A percentile compares a stretch with the other conserved stretches of the same genome.
Evolutionary conservation across 2,329 filamentous ascomycete species (phyloP).

Genomic region (Diaporthe vaccinii): DNA sequence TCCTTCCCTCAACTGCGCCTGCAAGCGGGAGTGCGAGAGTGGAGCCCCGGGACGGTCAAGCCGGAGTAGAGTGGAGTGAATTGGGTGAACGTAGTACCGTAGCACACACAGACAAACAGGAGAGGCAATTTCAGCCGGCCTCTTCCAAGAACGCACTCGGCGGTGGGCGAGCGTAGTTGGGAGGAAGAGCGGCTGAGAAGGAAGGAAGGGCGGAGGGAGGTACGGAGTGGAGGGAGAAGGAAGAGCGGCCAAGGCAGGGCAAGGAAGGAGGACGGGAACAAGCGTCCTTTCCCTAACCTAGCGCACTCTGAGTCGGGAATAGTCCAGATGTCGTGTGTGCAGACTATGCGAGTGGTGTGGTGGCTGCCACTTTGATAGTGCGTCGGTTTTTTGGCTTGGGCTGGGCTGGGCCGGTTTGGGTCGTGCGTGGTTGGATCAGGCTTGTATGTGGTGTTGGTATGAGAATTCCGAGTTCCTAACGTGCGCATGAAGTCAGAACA

Average conservation of each 20-base stretch:
- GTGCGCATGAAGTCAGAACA: slow-evolving; percentile 17
- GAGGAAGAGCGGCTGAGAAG: slow-evolving; percentile 5
- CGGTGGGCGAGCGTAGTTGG: neutral
- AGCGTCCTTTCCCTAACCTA: slow-evolving; percentile 26
- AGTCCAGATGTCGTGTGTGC: slow-evolving; percentile 8
- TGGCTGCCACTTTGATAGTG: slow-evolving; percentile 26
- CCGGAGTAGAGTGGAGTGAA: slow-evolving; percentile 13
- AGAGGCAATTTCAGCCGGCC: slow-evolving; percentile 31
- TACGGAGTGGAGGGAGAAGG: slow-evolving; percentile 1
- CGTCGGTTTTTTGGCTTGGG: slow-evolving; percentile 12
- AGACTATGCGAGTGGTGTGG: slow-evolving; percentile 16
- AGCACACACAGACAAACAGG: neutral
- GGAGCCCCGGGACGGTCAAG: slow-evolving; percentile 8
- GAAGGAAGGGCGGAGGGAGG: slow-evolving; percentile 7
- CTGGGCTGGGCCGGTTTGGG: slow-evolving; percentile 18
- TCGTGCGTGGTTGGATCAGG: slow-evolving; percentile 17
- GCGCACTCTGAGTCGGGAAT: slow-evolving; percentile 25
- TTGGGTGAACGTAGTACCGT: neutral
- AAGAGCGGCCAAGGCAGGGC: slow-evolving; percentile 2
- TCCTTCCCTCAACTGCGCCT: slow-evolving; percentile 38
- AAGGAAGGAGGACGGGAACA: slow-evolving; percentile 27
- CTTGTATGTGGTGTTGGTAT: slow-evolving; percentile 16
- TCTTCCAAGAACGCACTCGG: slow-evolving; percentile 25
- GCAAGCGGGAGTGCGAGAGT: slow-evolving; percentile 19
- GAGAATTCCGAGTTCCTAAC: neutral